phyloP scores from a whole-genome alignment of 2,329 filamentous ascomycete genomes.

The Endocalyx cinctus region DNA sequence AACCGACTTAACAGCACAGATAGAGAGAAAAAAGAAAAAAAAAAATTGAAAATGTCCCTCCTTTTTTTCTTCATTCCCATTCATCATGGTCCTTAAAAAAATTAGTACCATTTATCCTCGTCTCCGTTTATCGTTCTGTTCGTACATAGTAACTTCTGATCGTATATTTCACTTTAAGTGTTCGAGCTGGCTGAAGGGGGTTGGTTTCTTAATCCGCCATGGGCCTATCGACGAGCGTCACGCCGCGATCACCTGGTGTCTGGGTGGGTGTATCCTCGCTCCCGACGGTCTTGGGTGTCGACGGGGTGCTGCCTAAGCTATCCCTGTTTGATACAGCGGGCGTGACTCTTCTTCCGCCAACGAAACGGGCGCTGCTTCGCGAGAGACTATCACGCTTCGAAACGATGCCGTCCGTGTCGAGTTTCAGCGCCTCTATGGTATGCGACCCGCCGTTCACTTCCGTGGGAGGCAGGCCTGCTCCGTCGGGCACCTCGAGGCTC shows the following conservation, averaged over 20 bases:
- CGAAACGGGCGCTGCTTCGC: conserved; percentile 48
- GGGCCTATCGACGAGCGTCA: conserved; percentile 48
- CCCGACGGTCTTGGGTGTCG: conserved; percentile 20
- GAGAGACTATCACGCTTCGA: conserved; percentile 51
- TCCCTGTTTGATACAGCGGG: no score
- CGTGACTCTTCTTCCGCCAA: conserved; percentile 45
- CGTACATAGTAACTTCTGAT: conserved; percentile 8
- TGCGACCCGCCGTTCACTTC: conserved; percentile 30
- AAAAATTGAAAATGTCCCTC: no score
- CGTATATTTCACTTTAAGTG: no score
- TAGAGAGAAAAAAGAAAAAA: conserved; percentile 2
- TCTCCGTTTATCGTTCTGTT: conserved; percentile 10
- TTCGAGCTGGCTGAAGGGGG: no score
- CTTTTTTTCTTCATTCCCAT: no score
- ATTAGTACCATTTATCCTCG: no score
- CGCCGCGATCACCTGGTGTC: conserved; percentile 32
- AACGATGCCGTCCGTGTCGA: conserved; percentile 23
- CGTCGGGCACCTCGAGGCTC: conserved; percentile 78
- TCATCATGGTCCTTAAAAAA: no score
- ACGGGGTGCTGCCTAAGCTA: conserved; percentile 20
- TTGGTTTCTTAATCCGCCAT: conserved; percentile 49
- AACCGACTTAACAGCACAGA: no score
- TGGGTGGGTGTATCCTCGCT: conserved; percentile 17
- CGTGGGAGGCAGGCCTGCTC: conserved; percentile 38
- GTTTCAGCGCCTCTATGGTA: conserved; percentile 37